Base-by-base conservation (phyloP, 345 rosid species). In the Ceriops decandra region DNA sequence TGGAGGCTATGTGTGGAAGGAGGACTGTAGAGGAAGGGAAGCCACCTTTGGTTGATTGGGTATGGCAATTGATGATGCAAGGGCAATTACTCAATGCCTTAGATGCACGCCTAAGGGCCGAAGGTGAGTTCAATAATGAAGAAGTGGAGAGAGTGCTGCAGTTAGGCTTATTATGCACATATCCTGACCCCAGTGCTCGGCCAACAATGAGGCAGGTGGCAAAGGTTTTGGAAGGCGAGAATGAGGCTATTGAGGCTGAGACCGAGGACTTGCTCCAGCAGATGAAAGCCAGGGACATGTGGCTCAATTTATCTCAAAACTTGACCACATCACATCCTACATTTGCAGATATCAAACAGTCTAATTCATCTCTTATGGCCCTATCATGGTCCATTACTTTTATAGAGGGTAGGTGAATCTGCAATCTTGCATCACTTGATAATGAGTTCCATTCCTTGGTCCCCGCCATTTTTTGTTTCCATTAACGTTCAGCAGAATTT, bases 201-300 rank as follows among this genome's bases (percentile, higher is more conserved):
- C 96, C 88, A 4, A 82, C 84, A 21, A 90, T 88, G 92, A 88
- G 98, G 70, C 98, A 92, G 71, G 96, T 79, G 1, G 85, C 85
- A 68, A 84, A 88, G 62, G 70, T 84, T 36, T 75, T 90, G 73
- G 88, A 86, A 35, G 86, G 88, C 38, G 84, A 76, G 52, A 82
- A 64, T 35, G 82, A 84, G 68, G 42, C 13, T 52, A 52, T 6
- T 65, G 91, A 86, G 61, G 15, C 53, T 33, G 92, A 81, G 58
- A 76, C 35, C 24, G 91, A 91, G 67, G 77, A 79, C 16, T 76
- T 88, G 80, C 77, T 89, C 22, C 66, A 78, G 24, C 80, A 73
- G 38, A 52, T 79, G 66, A 77, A 70, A n/a, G 38, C 77, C 0
- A 68, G 52, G 32, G 81, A 80, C 33, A 22, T 71, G 73, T 83